Conservation (phyloP, 257 asterid genomes). For the Capsicum pubescens region DNA sequence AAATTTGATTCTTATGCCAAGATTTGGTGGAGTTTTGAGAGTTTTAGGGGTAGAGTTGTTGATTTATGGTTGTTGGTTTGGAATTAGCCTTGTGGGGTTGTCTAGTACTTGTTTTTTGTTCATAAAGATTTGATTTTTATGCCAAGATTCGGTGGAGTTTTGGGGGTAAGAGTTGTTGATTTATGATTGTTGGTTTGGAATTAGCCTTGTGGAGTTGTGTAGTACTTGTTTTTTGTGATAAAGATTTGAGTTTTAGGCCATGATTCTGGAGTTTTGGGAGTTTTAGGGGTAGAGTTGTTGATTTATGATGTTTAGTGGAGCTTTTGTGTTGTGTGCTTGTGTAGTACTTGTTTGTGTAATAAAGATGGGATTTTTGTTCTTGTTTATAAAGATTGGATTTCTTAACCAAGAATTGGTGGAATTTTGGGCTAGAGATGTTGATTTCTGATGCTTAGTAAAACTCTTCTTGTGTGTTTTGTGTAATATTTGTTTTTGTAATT, state of each 20-base stretch:
- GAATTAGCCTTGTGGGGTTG: too few relatives aligned
- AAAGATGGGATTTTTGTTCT: neutral
- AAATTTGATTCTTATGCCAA: neutral
- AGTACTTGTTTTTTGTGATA: too few relatives aligned
- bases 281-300: neutral
- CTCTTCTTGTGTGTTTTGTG: too few relatives aligned
- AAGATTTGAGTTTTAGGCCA: too few relatives aligned
- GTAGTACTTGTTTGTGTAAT: neutral
- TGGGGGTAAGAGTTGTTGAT: neutral
- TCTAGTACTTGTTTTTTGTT: neutral
- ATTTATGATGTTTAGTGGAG: neutral
- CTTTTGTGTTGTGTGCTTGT: neutral
- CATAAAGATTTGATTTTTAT: neutral
- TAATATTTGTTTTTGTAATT: neutral
- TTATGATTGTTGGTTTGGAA: neutral
- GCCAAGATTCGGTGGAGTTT: neutral
- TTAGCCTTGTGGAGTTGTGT: too few relatives aligned
- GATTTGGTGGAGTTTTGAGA: neutral
- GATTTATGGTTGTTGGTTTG: too few relatives aligned
- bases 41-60: too few relatives aligned
- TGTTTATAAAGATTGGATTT: neutral
- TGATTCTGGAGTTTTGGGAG: neutral
- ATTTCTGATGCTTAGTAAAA: too few relatives aligned
- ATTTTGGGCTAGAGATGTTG: neutral
- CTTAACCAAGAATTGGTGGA: neutral